Conservation (phyloP, 176 grass and related monocot genomes). For the Eremochloa ophiuroides region DNA sequence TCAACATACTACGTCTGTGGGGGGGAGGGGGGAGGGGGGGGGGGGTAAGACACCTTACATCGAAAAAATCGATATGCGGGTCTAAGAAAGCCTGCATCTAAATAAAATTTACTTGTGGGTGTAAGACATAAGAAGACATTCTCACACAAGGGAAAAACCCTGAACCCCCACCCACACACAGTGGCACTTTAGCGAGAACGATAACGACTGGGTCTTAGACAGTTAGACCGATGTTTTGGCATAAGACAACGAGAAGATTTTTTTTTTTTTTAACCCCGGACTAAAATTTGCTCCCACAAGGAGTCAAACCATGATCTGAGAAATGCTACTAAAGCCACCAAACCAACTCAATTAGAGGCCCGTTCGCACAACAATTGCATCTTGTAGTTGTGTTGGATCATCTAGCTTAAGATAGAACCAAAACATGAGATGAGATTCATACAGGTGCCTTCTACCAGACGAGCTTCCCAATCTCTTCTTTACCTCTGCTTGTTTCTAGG, state of each 20-base stretch:
- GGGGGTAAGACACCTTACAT: too few relatives aligned
- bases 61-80: too few relatives aligned
- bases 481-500: background rate
- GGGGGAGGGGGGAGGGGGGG: too few relatives aligned
- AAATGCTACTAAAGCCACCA: background rate
- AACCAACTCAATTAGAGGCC: too few relatives aligned
- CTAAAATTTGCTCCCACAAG: background rate
- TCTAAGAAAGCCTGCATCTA: too few relatives aligned
- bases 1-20: too few relatives aligned
- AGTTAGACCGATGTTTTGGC: background rate
- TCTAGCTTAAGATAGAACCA: background rate
- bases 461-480: background rate
- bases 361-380: background rate
- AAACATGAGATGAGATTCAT: background rate
- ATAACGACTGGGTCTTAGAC: too few relatives aligned
- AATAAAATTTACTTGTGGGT: too few relatives aligned
- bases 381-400: background rate
- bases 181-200: too few relatives aligned
- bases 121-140: too few relatives aligned
- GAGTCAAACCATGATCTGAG: background rate
- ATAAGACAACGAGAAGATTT: background rate
- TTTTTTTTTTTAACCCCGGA: background rate
- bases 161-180: too few relatives aligned
- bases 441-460: background rate
- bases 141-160: too few relatives aligned